Conservation (phyloP, 345 rosid species). For the Gossypium ekmanianum region DNA sequence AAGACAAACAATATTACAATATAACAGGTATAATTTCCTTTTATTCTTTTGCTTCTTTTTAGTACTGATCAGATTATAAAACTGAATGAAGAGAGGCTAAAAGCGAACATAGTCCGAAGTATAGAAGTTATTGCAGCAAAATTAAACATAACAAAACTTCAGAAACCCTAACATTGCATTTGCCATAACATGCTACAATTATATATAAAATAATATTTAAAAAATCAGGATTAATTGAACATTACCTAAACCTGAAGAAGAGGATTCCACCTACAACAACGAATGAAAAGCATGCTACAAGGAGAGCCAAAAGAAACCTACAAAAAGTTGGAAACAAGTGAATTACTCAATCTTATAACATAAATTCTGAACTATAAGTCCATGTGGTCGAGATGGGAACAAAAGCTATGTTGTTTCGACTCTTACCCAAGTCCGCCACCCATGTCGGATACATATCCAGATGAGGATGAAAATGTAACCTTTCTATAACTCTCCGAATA, state of each 20-base stretch:
- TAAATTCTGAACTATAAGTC: conserved; percentile 1
- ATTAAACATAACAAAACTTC: neutral
- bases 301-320: conserved; percentile 82
- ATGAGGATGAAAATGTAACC: no score
- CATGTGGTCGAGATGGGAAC: conserved; percentile 4
- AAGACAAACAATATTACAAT: neutral
- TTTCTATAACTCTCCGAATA: no score
- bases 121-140: conserved; percentile 5
- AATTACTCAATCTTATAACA: conserved; percentile 14
- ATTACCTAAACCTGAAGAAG: conserved; percentile 76
- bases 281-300: conserved; percentile 76
- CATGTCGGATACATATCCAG: neutral
- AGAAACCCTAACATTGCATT: conserved; percentile 5
- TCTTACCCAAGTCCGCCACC: neutral
- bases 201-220: neutral
- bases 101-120: neutral
- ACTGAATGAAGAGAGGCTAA: neutral
- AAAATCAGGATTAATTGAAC: neutral
- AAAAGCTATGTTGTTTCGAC: neutral
- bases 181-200: neutral
- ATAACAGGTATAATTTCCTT: neutral
- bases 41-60: neutral
- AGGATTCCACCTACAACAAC: conserved; percentile 78
- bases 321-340: conserved; percentile 21
- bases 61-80: neutral